Conservation (phyloP, 2,329 filamentous ascomycete species). For the Harringtonia lauricola region DNA sequence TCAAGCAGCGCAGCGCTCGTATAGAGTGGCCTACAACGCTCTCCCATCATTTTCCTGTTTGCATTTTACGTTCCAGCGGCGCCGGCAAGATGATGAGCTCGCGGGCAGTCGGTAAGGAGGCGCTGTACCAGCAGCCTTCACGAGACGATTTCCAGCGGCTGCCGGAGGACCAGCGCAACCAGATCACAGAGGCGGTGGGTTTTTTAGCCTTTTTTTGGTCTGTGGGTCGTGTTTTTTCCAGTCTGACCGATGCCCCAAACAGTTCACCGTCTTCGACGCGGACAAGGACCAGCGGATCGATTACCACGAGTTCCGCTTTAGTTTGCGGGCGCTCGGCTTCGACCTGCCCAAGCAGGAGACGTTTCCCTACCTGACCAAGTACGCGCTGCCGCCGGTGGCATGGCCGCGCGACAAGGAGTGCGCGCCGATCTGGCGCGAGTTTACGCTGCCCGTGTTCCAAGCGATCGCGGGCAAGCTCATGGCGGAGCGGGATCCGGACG, state of each 20-base stretch:
- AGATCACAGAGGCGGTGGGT: constrained; percentile 79
- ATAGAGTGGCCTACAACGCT: too few species aligned
- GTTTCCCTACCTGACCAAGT: constrained; percentile 65
- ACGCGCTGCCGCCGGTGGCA: constrained; percentile 61
- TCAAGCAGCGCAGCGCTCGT: too few species aligned
- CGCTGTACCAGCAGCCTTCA: constrained; percentile 18
- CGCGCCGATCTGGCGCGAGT: constrained; percentile 56
- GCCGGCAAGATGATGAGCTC: constrained; percentile 13
- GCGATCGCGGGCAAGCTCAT: constrained; percentile 72
- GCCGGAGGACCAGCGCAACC: constrained; percentile 81
- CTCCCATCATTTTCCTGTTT: background rate
- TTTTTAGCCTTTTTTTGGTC: background rate
- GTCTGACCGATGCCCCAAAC: too few species aligned
- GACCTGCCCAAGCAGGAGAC: constrained; percentile 81
- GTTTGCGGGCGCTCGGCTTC: constrained; percentile 90
- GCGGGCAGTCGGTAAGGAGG: constrained; percentile 11
- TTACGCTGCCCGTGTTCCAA: constrained; percentile 64
- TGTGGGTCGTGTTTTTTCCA: too few species aligned
- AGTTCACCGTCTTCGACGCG: constrained; percentile 94
- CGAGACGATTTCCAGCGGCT: constrained; percentile 33
- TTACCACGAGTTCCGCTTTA: constrained; percentile 97
- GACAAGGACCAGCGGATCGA: constrained; percentile 91
- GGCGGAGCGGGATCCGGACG: constrained; percentile 69
- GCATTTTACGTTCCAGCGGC: background rate
- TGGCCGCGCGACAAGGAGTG: constrained; percentile 42